phyloP scores from a whole-genome alignment of 371 early-diverging fungal species.

The Circinella minor region DNA sequence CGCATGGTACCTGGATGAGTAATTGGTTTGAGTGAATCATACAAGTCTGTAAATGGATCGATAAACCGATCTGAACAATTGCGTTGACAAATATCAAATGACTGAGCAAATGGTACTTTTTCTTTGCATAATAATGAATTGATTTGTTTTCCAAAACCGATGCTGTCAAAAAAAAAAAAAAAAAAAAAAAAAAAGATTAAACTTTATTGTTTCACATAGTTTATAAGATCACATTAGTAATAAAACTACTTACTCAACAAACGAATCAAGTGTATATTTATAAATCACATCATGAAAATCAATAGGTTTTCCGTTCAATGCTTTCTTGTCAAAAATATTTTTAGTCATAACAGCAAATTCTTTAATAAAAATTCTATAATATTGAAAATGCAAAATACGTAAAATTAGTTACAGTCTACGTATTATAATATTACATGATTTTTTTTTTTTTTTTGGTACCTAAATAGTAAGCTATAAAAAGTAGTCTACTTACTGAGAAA shows the following conservation, averaged over 20 bases:
- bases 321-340: slow-evolving; percentile 41
- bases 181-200: no score
- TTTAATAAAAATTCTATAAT: neutral
- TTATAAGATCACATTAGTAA: no score
- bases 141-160: slow-evolving; percentile 54
- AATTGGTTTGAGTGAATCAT: slow-evolving; percentile 32
- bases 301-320: slow-evolving; percentile 28
- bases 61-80: slow-evolving; percentile 40
- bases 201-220: no score
- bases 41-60: slow-evolving; percentile 52
- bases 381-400: no score
- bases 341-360: slow-evolving; percentile 40
- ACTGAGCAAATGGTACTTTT: slow-evolving; percentile 57
- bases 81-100: slow-evolving; percentile 59
- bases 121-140: slow-evolving; percentile 30
- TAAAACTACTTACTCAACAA: slow-evolving; percentile 51
- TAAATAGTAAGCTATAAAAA: no score
- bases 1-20: slow-evolving; percentile 23
- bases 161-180: slow-evolving; percentile 14
- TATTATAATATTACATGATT: no score
- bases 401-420: no score
- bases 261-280: slow-evolving; percentile 60
- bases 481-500: slow-evolving; percentile 23
- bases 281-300: slow-evolving; percentile 57
- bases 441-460: no score